Percentiles rank a stretch among this genome's conserved stretches.
These are phyloP conservation scores for Fusarium sp. DNA, from an alignment of 2,329 filamentous ascomycete species.

Conservation along the genomic window DNA sequence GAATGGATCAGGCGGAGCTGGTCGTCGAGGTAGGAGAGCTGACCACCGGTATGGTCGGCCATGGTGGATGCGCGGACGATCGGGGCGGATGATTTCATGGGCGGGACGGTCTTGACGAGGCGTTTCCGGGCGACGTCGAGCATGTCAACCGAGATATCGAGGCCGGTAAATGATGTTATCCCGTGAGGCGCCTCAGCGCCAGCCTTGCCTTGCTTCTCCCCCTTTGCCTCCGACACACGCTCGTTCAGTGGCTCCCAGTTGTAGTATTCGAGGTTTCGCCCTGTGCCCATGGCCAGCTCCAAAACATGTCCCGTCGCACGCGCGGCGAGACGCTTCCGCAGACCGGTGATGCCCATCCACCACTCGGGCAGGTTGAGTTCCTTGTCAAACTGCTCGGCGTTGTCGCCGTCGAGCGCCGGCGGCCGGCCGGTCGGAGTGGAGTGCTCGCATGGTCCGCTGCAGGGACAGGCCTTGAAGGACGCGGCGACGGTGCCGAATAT, in stretches of 20 bases:
- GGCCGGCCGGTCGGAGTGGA: conserved; percentile 61
- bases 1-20: conserved; percentile 61
- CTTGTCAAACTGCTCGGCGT: conserved; percentile 68
- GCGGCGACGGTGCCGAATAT: conserved; percentile 55
- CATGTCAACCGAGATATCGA: conserved; percentile 72
- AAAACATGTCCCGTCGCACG: conserved; percentile 68
- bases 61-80: conserved; percentile 50
- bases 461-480: conserved; percentile 45
- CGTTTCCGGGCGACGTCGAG: conserved; percentile 67
- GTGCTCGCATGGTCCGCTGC: conserved; percentile 48
- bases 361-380: conserved; percentile 69
- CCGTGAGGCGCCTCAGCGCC: conserved; percentile 29
- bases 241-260: conserved; percentile 61
- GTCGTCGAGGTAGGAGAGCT: conserved; percentile 54
- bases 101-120: conserved; percentile 59
- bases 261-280: conserved; percentile 70
- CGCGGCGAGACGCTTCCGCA: conserved; percentile 62
- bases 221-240: conserved; percentile 26
- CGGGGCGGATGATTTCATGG: conserved; percentile 48
- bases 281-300: conserved; percentile 73
- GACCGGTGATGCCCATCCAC: conserved; percentile 65
- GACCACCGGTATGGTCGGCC: conserved; percentile 50
- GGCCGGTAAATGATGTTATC: conserved; percentile 69
- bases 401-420: conserved; percentile 57
- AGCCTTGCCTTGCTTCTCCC: conserved; percentile 14